A percentile compares a stretch with the other conserved stretches of the same genome.
phyloP scores from a whole-genome alignment of 2,329 filamentous ascomycete species.

The Colletotrichum eremochloae region DNA sequence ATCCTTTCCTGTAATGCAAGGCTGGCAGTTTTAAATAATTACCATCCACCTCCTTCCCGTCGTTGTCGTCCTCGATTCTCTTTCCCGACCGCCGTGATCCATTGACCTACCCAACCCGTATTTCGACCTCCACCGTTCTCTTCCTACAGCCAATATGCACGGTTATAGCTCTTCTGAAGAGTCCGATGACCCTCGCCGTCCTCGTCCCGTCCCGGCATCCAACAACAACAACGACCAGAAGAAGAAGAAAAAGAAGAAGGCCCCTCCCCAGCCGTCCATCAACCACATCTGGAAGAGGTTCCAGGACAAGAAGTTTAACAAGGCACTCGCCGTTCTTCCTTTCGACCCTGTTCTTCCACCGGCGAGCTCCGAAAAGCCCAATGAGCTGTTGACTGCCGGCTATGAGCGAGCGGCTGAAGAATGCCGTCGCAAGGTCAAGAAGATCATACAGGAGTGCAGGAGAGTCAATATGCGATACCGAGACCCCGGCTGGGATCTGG shows the following conservation, averaged over 20 bases:
- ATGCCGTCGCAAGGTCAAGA: slow-evolving; percentile 72
- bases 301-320: slow-evolving; percentile 70
- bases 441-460: slow-evolving; percentile 75
- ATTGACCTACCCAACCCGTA: not conserved
- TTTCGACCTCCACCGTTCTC: not conserved
- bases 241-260: slow-evolving; percentile 69
- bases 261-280: slow-evolving; percentile 76
- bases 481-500: slow-evolving; percentile 72
- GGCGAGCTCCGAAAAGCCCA: slow-evolving; percentile 65
- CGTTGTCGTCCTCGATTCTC: not conserved
- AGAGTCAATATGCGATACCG: slow-evolving; percentile 85
- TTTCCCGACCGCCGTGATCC: slow-evolving; percentile 6
- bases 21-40: slow-evolving; percentile 18
- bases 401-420: slow-evolving; percentile 75
- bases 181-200: slow-evolving; percentile 61
- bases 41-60: not conserved
- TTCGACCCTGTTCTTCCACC: slow-evolving; percentile 70
- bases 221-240: slow-evolving; percentile 57
- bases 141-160: slow-evolving; percentile 50
- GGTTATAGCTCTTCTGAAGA: slow-evolving; percentile 66
- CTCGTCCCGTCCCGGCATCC: slow-evolving; percentile 51
- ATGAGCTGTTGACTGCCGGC: slow-evolving; percentile 70
- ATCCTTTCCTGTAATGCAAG: not conserved
- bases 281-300: slow-evolving; percentile 76
- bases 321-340: slow-evolving; percentile 74